phyloP scores from a whole-genome alignment of 2,329 filamentous ascomycete species.

The Xylariaceae sp. region DNA sequence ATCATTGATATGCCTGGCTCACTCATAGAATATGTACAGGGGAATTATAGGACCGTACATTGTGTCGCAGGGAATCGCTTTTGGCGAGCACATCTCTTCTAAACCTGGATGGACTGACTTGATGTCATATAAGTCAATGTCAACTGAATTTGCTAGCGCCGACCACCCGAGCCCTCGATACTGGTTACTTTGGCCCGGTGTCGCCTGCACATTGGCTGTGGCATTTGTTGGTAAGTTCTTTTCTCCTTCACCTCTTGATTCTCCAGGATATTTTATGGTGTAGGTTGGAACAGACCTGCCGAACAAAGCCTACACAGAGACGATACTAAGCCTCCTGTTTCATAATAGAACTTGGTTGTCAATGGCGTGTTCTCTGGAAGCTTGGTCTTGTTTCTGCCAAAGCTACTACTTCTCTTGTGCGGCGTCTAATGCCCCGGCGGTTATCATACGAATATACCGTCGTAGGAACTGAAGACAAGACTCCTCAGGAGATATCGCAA shows the following conservation, averaged over 20 bases:
- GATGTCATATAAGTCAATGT: constrained; percentile 7
- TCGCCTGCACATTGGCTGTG: constrained; percentile 6
- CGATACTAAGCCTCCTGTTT: neutral
- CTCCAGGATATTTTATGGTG: too few relatives aligned
- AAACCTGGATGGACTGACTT: neutral
- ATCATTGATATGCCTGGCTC: neutral
- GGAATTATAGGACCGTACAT: constrained; percentile 51
- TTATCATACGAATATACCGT: neutral
- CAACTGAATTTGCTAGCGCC: neutral
- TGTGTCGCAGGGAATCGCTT: constrained; percentile 45
- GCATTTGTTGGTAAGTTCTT: constrained; percentile 7
- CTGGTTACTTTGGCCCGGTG: constrained; percentile 19
- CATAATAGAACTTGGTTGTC: neutral
- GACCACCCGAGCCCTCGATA: constrained; percentile 12
- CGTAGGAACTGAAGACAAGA: neutral
- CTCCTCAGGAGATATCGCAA: neutral
- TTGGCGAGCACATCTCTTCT: constrained; percentile 34
- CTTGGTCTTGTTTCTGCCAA: neutral
- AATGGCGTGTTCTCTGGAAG: neutral
- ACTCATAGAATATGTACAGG: neutral
- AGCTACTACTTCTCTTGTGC: neutral
- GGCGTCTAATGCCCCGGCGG: neutral
- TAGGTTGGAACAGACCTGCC: too few relatives aligned
- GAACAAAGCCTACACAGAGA: neutral
- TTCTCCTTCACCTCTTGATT: neutral